Base-by-base conservation (phyloP, 805 yeast genomes). In the Candida ovalis region DNA sequence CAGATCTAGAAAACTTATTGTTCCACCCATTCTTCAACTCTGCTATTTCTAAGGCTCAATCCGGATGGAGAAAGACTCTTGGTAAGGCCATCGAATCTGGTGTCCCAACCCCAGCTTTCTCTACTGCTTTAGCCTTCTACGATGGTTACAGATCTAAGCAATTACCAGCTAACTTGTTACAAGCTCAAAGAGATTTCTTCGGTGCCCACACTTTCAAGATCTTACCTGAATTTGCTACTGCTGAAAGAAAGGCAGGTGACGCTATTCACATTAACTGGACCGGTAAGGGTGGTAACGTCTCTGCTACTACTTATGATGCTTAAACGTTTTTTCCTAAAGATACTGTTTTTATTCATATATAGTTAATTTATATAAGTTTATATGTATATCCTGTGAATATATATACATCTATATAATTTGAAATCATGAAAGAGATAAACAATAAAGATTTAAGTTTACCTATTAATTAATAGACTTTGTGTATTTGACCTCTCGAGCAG, bases 141-240 rank as follows among this genome's bases (percentile, higher is more conserved):
- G 99, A 92, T 71, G 98, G 98, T 73, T 91, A 88, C 89, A 86
- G 98, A 84, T 86, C 96, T 52, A 96, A 81, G 57, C 81, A 85
- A 71, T 78, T 91, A 68, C 98, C 98, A 68, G 99, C 99, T 60
- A 92, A 92, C 86, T 81, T 92, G 75, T 80, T 92, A 71, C 99
- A 92, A 80, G 99, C 98, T 66, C 99, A 92, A 82, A 89, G 99
- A 82, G 99, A 92, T 74, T 92, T 90, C 88, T 92, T 92, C 67
- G 99, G 99, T 76, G 98, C 99, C 59, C 99, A 92, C 82, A 94
- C 99, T 67, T 92, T 94, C 90, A 82, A 82, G 73, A 95, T 94
- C 57, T 78, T 90, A 69, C 96, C 96, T 62, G 94, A 92, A 73
- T 71, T 63, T 63, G 96, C 89, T 62, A 77, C 80, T 67, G 89